Conservation (phyloP, 2,329 filamentous ascomycete genomes). For the Arthroderma sp. region DNA sequence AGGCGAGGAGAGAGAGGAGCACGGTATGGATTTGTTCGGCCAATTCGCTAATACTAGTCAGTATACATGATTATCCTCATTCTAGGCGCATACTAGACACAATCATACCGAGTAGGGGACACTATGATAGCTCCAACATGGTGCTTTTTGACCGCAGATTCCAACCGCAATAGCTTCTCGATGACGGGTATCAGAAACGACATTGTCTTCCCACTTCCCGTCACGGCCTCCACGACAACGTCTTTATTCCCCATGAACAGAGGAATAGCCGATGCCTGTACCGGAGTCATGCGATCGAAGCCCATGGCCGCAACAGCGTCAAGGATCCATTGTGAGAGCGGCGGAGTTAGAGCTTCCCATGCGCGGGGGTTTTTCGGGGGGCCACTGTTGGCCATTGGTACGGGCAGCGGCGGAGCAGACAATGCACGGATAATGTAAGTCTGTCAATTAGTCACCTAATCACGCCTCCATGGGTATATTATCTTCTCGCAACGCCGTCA, state of each 20-base stretch:
- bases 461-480: neutral
- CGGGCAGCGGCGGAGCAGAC: neutral
- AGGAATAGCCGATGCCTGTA: slow-evolving; percentile 85
- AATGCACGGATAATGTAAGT: neutral
- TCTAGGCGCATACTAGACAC: neutral
- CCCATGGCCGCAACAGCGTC: slow-evolving; percentile 76
- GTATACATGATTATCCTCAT: no score
- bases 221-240: slow-evolving; percentile 85
- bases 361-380: slow-evolving; percentile 39
- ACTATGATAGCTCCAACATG: slow-evolving; percentile 86
- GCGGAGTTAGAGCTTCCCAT: slow-evolving; percentile 59
- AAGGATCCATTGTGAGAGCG: slow-evolving; percentile 70
- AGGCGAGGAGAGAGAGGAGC: slow-evolving; percentile 61
- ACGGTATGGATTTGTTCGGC: slow-evolving; percentile 83
- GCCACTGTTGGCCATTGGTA: slow-evolving; percentile 22
- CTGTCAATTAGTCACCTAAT: neutral
- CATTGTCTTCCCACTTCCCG: slow-evolving; percentile 81
- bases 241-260: slow-evolving; percentile 84
- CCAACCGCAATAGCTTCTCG: slow-evolving; percentile 65
- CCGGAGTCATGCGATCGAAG: slow-evolving; percentile 77
- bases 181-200: slow-evolving; percentile 75
- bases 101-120: slow-evolving; percentile 57
- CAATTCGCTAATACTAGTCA: slow-evolving; percentile 52
- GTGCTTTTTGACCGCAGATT: slow-evolving; percentile 76
- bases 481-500: neutral